Percentiles rank a stretch among this genome's conserved stretches.
phyloP scores from a whole-genome alignment of 2,329 filamentous ascomycete species.

The Penicillium sp. region DNA sequence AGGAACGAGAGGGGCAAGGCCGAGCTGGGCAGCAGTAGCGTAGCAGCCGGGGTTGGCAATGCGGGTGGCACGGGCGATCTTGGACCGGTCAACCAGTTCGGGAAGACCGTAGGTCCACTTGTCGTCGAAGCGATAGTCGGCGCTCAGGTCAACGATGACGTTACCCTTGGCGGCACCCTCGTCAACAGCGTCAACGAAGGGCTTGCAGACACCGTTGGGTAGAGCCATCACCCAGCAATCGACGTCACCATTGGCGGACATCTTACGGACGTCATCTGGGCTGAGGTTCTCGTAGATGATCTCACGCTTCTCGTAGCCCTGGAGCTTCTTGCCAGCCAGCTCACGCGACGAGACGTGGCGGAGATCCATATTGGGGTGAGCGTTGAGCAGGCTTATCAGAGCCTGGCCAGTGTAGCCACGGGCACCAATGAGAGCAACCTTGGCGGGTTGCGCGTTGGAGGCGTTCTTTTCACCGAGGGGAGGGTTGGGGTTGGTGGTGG shows the following conservation, averaged over 20 bases:
- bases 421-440: conserved; percentile 82
- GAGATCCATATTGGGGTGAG: conserved; percentile 85
- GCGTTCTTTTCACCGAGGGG: conserved; percentile 84
- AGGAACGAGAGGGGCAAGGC: conserved; percentile 74
- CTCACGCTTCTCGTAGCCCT: conserved; percentile 86
- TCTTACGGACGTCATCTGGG: conserved; percentile 76
- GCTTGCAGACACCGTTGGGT: conserved; percentile 90
- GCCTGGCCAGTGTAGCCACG: conserved; percentile 93
- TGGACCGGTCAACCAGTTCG: conserved; percentile 71
- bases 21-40: conserved; percentile 85
- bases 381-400: conserved; percentile 78
- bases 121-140: conserved; percentile 86
- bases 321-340: conserved; percentile 75
- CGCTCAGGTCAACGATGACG: conserved; percentile 89
- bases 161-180: conserved; percentile 63
- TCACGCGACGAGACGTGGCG: conserved; percentile 90
- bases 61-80: conserved; percentile 71
- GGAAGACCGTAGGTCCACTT: conserved; percentile 87
- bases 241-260: conserved; percentile 78
- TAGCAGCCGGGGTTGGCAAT: conserved; percentile 96
- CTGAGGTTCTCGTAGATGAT: conserved; percentile 89
- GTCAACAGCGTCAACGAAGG: conserved; percentile 84
- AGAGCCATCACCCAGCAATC: conserved; percentile 98
- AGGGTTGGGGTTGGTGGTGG: conserved; percentile 71
- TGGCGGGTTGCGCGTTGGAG: conserved; percentile 71